Conservation (phyloP, 2,329 filamentous ascomycete species). For the Beauveria medogensis region DNA sequence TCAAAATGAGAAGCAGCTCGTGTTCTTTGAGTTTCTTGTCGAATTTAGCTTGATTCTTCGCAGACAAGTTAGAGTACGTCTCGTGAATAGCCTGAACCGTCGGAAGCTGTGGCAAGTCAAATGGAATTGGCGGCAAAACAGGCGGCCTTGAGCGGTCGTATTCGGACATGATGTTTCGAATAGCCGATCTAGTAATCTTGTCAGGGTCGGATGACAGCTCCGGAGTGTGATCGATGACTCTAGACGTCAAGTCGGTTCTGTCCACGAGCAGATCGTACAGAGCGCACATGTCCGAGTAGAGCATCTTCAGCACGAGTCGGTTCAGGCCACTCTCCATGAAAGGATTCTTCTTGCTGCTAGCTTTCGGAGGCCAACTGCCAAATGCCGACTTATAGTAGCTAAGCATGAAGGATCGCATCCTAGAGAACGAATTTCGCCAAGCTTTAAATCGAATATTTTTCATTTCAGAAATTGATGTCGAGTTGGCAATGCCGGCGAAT, state of each 20-base stretch:
- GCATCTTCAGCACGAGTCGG: slow-evolving; percentile 66
- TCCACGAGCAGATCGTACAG: slow-evolving; percentile 88
- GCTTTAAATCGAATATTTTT: slow-evolving; percentile 73
- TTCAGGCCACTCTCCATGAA: slow-evolving; percentile 84
- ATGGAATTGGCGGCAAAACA: slow-evolving; percentile 84
- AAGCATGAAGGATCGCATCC: slow-evolving; percentile 66
- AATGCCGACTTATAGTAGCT: slow-evolving; percentile 54
- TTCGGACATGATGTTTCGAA: slow-evolving; percentile 75
- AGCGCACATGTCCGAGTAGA: slow-evolving; percentile 79
- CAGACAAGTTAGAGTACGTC: slow-evolving; percentile 55
- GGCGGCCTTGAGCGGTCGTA: slow-evolving; percentile 86
- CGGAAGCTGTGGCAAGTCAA: slow-evolving; percentile 75
- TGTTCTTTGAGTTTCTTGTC: slow-evolving; percentile 67
- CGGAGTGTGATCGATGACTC: slow-evolving; percentile 61
- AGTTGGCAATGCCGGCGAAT: slow-evolving; percentile 81
- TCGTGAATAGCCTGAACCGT: slow-evolving; percentile 56
- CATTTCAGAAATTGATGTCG: slow-evolving; percentile 67
- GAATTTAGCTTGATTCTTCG: slow-evolving; percentile 68
- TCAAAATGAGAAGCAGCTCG: slow-evolving; percentile 69
- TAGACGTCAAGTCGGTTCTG: slow-evolving; percentile 66
- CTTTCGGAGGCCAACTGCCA: slow-evolving; percentile 81
- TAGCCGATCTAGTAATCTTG: slow-evolving; percentile 57
- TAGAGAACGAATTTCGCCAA: slow-evolving; percentile 69
- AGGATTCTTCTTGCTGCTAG: slow-evolving; percentile 82
- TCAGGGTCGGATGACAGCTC: slow-evolving; percentile 46